phyloP scores from a whole-genome alignment of 805 yeast genomes.

The Starmerella riodocensis region DNA sequence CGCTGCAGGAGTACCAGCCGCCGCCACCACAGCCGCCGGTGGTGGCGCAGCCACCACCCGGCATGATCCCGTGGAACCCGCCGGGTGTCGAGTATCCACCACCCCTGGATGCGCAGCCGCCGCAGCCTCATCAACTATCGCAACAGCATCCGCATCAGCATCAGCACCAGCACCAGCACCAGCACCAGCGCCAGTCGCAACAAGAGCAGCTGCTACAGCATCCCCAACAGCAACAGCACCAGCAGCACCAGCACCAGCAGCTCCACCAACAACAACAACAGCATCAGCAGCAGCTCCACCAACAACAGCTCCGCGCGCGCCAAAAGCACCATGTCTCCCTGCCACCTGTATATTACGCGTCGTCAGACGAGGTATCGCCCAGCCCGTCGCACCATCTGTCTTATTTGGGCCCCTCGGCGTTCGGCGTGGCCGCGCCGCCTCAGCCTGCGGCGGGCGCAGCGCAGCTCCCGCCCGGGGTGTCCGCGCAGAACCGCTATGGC shows the following conservation, averaged over 20 bases:
- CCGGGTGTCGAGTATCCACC: no score
- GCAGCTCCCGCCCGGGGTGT: neutral
- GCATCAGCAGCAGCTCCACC: no score
- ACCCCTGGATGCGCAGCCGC: no score
- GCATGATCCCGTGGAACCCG: no score
- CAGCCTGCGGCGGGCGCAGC: neutral
- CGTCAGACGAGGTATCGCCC: constrained; percentile 1
- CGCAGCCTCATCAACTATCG: no score
- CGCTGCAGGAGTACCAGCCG: neutral
- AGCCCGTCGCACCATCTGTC: constrained; percentile 1
- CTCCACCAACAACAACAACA: constrained; percentile 9
- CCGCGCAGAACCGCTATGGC: neutral
- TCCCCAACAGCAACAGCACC: neutral
- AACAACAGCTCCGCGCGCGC: constrained; percentile 9
- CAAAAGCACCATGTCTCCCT: constrained; percentile 14
- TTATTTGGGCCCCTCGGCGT: neutral
- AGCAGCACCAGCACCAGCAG: neutral
- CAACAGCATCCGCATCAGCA: no score
- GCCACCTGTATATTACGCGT: constrained; percentile 14
- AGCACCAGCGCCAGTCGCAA: neutral
- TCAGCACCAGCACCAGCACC: no score
- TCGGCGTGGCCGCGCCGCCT: neutral
- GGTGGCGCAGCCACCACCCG: no score
- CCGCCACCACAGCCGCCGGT: neutral
- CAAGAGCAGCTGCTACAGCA: neutral